Conservation (phyloP, 345 rosid species). For the Linum usitatissimum region DNA sequence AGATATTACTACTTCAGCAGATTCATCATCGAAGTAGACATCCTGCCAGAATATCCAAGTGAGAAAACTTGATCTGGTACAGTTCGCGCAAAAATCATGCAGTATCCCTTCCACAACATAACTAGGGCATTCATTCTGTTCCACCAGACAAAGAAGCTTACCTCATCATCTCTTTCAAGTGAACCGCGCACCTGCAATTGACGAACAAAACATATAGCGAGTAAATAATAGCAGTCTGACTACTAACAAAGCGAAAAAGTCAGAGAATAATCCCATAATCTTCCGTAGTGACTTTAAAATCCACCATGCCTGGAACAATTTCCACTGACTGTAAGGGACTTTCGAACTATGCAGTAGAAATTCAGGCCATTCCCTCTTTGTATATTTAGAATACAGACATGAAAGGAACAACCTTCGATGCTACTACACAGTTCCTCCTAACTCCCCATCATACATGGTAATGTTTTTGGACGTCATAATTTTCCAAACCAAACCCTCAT, state of each 20-base stretch:
- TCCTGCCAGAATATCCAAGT: conserved; percentile 43
- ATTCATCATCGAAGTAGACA: conserved; percentile 95
- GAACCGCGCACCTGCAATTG: conserved; percentile 60
- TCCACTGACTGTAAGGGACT: not conserved
- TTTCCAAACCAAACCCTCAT: not conserved
- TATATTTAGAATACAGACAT: not conserved
- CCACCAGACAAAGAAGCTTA: conserved; percentile 18
- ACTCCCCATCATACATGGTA: not conserved
- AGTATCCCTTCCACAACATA: not conserved
- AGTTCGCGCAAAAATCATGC: not conserved
- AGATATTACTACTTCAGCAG: conserved; percentile 94
- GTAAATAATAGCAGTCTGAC: not conserved
- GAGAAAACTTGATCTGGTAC: conserved; percentile 16
- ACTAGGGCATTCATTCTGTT: not conserved
- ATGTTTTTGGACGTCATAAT: too few relatives aligned
- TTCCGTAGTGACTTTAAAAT: not conserved
- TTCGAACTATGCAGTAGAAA: not conserved
- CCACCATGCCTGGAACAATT: not conserved
- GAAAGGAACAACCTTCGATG: not conserved
- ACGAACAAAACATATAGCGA: conserved; percentile 10
- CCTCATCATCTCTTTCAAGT: conserved; percentile 92
- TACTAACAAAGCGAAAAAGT: not conserved
- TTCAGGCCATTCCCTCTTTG: not conserved
- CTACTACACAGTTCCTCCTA: not conserved
- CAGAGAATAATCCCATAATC: not conserved